Evolutionary conservation across 495 filamentous ascomycete species (phyloP).

Genomic region (Penicillium coprophilum): DNA sequence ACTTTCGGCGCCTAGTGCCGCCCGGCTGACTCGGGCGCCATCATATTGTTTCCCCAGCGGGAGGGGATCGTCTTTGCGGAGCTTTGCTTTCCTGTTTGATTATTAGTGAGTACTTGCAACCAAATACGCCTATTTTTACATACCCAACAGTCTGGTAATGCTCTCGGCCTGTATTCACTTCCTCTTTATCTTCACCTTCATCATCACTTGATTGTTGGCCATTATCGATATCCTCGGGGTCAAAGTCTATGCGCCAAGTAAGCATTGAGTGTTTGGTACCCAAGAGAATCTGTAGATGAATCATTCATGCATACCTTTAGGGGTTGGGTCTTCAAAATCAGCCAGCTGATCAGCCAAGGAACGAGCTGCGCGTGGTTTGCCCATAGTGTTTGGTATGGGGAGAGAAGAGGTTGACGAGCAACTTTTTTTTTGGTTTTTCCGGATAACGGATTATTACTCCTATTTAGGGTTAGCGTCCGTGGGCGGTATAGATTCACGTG

Average conservation of each 20-base stretch:
- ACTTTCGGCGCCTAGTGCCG: slow-evolving; percentile 56
- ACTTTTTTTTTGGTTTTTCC: slow-evolving; percentile 40
- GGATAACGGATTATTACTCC: slow-evolving; percentile 32
- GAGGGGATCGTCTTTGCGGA: slow-evolving; percentile 68
- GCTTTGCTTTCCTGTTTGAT: slow-evolving; percentile 69
- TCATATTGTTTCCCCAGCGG: slow-evolving; percentile 74
- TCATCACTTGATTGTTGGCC: slow-evolving; percentile 54
- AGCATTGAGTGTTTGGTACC: slow-evolving; percentile 9
- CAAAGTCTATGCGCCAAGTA: slow-evolving; percentile 64
- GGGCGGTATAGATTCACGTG: slow-evolving; percentile 5
- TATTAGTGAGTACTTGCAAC: slow-evolving; percentile 9
- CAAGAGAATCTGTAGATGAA: background rate
- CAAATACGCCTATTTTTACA: slow-evolving; percentile 16
- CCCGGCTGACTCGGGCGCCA: slow-evolving; percentile 74
- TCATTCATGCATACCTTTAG: slow-evolving; percentile 50
- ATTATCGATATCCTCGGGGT: slow-evolving; percentile 74
- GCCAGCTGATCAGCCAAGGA: slow-evolving; percentile 65
- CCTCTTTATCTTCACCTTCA: slow-evolving; percentile 36
- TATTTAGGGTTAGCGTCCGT: slow-evolving; percentile 7
- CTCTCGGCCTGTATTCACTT: slow-evolving; percentile 63
- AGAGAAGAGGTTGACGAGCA: slow-evolving; percentile 15
- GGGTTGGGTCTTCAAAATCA: slow-evolving; percentile 61
- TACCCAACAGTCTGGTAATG: slow-evolving; percentile 86
- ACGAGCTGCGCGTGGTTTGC: slow-evolving; percentile 28
- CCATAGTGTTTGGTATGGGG: slow-evolving; percentile 24